These are phyloP conservation scores for Colletotrichum spaethianum DNA, from an alignment of 2,329 filamentous ascomycete genomes.

Conservation along the genomic window DNA sequence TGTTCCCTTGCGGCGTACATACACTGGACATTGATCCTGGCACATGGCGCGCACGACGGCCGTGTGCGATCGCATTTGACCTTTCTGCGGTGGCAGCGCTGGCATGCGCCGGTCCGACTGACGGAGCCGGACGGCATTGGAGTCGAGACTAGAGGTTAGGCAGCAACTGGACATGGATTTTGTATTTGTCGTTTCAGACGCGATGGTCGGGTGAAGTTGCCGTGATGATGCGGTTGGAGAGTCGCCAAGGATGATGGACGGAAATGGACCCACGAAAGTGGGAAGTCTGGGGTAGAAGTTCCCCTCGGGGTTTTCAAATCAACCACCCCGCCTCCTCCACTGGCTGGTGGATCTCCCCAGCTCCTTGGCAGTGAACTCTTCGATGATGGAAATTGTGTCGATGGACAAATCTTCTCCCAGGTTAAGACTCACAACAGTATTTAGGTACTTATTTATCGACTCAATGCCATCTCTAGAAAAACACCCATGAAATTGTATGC, in stretches of 20 bases:
- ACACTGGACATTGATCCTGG: constrained; percentile 51
- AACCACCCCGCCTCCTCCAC: constrained; percentile 4
- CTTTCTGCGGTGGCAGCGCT: constrained; percentile 58
- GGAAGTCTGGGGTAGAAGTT: constrained; percentile 17
- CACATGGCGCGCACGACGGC: constrained; percentile 54
- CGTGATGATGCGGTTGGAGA: not conserved
- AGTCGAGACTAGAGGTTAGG: no score
- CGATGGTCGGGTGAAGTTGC: no score
- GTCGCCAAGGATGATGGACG: not conserved
- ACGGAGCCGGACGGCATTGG: constrained; percentile 25
- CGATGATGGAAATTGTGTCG: no score
- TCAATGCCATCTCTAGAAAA: not conserved
- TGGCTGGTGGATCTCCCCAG: not conserved
- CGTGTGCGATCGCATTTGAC: constrained; percentile 56
- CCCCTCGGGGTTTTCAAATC: not conserved
- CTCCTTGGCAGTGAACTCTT: not conserved
- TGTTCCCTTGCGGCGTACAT: constrained; percentile 52
- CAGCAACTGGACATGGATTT: not conserved
- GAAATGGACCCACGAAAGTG: constrained; percentile 1
- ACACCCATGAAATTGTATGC: not conserved
- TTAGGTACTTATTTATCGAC: no score
- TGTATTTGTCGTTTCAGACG: not conserved
- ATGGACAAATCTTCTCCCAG: not conserved
- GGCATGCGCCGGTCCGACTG: constrained; percentile 50
- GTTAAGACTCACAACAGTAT: not conserved